Conservation (phyloP, 2,329 filamentous ascomycete species). For the Bertia moriformis region DNA sequence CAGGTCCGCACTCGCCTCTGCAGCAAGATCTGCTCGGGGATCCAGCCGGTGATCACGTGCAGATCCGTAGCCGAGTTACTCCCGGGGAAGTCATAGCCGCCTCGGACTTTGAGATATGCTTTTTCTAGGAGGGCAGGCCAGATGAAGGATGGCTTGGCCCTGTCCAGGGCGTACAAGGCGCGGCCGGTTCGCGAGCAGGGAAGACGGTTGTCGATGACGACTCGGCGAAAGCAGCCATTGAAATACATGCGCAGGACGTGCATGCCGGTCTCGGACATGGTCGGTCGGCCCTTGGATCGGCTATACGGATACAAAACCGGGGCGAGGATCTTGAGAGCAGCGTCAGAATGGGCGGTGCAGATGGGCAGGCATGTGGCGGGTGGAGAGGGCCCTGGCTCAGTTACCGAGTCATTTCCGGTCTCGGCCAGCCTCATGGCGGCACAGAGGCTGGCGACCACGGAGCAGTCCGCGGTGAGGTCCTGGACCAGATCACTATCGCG, state of each 20-base stretch:
- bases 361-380: not conserved
- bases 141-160: slow-evolving; percentile 61
- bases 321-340: slow-evolving; percentile 41
- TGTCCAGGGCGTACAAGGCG: slow-evolving; percentile 74
- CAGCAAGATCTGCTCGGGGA: slow-evolving; percentile 86
- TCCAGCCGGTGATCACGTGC: slow-evolving; percentile 87
- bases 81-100: slow-evolving; percentile 93
- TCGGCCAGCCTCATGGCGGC: slow-evolving; percentile 59
- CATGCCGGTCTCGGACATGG: slow-evolving; percentile 64
- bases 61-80: slow-evolving; percentile 94
- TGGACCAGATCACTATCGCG: slow-evolving; percentile 72
- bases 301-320: slow-evolving; percentile 67
- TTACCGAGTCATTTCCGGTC: slow-evolving; percentile 54
- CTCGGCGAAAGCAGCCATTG: slow-evolving; percentile 79
- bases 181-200: slow-evolving; percentile 63
- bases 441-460: slow-evolving; percentile 87
- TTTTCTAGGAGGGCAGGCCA: slow-evolving; percentile 94
- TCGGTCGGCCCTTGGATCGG: slow-evolving; percentile 35
- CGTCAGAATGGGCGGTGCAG: not conserved
- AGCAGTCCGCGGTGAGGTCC: slow-evolving; percentile 90
- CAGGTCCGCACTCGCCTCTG: slow-evolving; percentile 44
- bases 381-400: no score
- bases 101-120: slow-evolving; percentile 86
- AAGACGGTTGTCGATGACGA: slow-evolving; percentile 81
- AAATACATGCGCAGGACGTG: slow-evolving; percentile 90